Evolutionary conservation across 1,139 yeast genomes (phyloP).

Genomic region (Nakaseomyces nivariensis): DNA sequence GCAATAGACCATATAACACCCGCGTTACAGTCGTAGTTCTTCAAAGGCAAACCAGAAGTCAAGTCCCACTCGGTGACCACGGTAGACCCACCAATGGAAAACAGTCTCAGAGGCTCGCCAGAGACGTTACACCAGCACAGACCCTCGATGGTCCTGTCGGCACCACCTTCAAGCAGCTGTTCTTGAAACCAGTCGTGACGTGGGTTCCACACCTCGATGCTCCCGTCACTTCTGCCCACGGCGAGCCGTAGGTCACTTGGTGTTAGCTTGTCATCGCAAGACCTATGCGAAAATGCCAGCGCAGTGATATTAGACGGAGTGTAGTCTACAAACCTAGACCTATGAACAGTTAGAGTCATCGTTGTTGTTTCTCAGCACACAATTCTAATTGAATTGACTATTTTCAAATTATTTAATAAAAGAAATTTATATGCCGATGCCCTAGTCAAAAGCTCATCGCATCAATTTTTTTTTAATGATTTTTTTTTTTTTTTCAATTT

Average conservation of each 20-base stretch:
- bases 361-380: too few relatives aligned
- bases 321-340: slow-evolving; percentile 88
- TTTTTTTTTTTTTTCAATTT: too few relatives aligned
- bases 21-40: slow-evolving; percentile 81
- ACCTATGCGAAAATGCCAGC: slow-evolving; percentile 65
- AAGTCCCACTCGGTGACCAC: slow-evolving; percentile 89
- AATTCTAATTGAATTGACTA: too few relatives aligned
- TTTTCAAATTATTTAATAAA: neutral
- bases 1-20: slow-evolving; percentile 91
- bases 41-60: slow-evolving; percentile 56
- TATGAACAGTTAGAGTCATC: slow-evolving; percentile 41
- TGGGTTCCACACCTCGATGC: slow-evolving; percentile 95
- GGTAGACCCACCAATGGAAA: slow-evolving; percentile 92
- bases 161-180: slow-evolving; percentile 65
- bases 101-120: slow-evolving; percentile 53
- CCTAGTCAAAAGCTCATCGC: too few relatives aligned
- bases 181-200: slow-evolving; percentile 49
- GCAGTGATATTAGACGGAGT: slow-evolving; percentile 82
- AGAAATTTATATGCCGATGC: neutral
- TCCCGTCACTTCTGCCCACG: slow-evolving; percentile 89
- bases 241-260: slow-evolving; percentile 69
- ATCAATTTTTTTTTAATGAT: too few relatives aligned
- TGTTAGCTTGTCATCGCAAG: slow-evolving; percentile 38
- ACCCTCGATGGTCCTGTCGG: slow-evolving; percentile 81
- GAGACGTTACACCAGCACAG: slow-evolving; percentile 59